Evolutionary conservation across 169 alveolate genomes (phyloP).

Genomic region (Prorocentrum cordatum): DNA sequence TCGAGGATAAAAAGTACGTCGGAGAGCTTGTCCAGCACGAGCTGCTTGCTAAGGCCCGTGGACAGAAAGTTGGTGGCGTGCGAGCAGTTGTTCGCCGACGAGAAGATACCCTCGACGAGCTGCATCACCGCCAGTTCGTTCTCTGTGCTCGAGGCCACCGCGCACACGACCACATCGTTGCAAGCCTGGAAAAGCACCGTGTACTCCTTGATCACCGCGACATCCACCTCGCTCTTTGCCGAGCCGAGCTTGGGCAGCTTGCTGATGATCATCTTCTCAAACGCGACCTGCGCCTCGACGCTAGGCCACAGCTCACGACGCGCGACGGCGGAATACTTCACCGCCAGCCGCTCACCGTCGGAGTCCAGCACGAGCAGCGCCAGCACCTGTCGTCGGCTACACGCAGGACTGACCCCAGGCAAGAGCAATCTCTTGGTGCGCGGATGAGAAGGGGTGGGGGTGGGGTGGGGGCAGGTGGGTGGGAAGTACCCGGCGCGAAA

Average conservation of each 20-base stretch:
- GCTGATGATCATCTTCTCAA: conserved; percentile 39
- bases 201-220: conserved; percentile 54
- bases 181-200: conserved; percentile 49
- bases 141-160: conserved; percentile 44
- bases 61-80: not conserved
- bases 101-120: not conserved
- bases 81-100: not conserved
- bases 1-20: conserved; percentile 52
- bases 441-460: no score
- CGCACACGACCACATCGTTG: conserved; percentile 60
- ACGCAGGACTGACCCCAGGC: no score
- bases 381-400: no score
- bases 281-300: conserved; percentile 54
- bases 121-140: conserved; percentile 50
- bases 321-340: conserved; percentile 34
- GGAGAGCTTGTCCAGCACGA: conserved; percentile 54
- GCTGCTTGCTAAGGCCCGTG: conserved; percentile 50
- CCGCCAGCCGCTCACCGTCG: conserved; percentile 61
- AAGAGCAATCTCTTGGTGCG: no score
- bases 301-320: conserved; percentile 41
- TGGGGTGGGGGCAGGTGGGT: no score
- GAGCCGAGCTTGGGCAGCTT: conserved; percentile 42
- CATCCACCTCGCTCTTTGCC: conserved; percentile 52
- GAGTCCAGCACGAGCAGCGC: conserved; percentile 65
- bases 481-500: no score